Evolutionary conservation across 1,139 yeast genomes (phyloP).

Genomic region (Scheffersomyces segobiensis): DNA sequence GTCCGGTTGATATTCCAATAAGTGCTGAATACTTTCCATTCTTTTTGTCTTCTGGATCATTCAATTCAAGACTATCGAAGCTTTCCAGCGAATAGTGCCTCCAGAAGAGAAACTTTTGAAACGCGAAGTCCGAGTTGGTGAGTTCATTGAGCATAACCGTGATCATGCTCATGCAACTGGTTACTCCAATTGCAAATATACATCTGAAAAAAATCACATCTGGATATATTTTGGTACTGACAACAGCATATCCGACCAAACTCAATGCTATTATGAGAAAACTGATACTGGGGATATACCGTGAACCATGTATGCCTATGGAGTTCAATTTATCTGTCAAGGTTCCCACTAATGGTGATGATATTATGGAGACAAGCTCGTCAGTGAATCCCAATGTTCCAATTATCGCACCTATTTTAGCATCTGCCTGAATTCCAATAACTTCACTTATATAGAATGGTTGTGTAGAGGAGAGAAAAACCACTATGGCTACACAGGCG

Average conservation of each 20-base stretch:
- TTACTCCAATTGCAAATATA: conserved; percentile 59
- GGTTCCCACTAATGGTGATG: conserved; percentile 68
- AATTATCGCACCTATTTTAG: conserved; percentile 53
- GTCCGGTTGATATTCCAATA: conserved; percentile 63
- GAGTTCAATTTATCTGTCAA: conserved; percentile 52
- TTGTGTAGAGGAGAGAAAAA: conserved; percentile 68
- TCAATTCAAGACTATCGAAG: not conserved
- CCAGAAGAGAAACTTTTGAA: conserved; percentile 12
- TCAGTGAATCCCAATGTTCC: conserved; percentile 67
- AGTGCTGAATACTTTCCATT: conserved; percentile 62
- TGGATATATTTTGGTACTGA: conserved; percentile 33
- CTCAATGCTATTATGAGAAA: conserved; percentile 48
- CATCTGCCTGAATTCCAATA: conserved; percentile 38
- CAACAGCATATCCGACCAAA: conserved; percentile 49
- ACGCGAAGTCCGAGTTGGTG: conserved; percentile 43
- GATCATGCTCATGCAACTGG: conserved; percentile 52
- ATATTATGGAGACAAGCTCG: conserved; percentile 53
- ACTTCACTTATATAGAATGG: conserved; percentile 64
- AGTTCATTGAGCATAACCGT: conserved; percentile 57
- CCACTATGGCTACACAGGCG: conserved; percentile 59
- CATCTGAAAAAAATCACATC: conserved; percentile 52
- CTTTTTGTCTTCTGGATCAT: conserved; percentile 12
- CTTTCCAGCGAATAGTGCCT: not conserved
- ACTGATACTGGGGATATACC: conserved; percentile 51
- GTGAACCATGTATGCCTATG: conserved; percentile 44